Base-by-base conservation (phyloP, 2,329 filamentous ascomycete species). In the Epicoccum nigrum region DNA sequence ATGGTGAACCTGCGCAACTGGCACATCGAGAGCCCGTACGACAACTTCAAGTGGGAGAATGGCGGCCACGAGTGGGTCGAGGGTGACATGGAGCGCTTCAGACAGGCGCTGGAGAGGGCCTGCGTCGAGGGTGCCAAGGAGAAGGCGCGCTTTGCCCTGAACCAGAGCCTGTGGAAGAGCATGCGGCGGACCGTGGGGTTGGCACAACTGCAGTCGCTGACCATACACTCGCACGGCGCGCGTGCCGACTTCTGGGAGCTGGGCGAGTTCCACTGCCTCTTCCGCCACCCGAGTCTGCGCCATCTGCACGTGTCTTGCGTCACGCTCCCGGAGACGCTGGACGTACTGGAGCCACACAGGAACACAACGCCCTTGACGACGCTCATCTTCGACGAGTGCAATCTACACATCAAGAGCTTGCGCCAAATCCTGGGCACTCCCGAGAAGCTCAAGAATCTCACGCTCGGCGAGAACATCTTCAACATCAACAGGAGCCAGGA, bases 321-420 rank as follows among this genome's bases (percentile, higher is more conserved):
- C 13, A 58, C 56, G 6, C 56, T 72, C 7, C 59, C 62, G 2
- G 16, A 41, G 1, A 55, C 56, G 4, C 35, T 72, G 2, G 56
- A 58, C 1, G 44, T 60, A 13, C 60, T 73, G 7, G 53, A 56
- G 8, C 21, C 54, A 6, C 60, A 66, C 28, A 19, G 42, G 7
- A 51, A 45, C 4, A 59, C 48, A 2, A 72, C 71, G 1, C 65
- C 70, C 9, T 54, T 74, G 31, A 59, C 49, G 11, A 66, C 60
- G 1, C 67, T 74, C 7, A 49, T 69, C 15, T 69, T 74, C 35
- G 68, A 74, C 44, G 71, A 74, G 48, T 73, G 70, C 54, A 63
- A 68, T 17, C 50, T 74, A 3, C 45, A 52, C 3, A 56, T 66
- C 6, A 51, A 51, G 28, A 64, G 60, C 23, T 37, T 74, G 28